Evolutionary conservation across 1,284 basidiomycete genomes (phyloP), one percentile per base, ranked within the genome.

Genomic region (Neonothopanus nambi): DNA sequence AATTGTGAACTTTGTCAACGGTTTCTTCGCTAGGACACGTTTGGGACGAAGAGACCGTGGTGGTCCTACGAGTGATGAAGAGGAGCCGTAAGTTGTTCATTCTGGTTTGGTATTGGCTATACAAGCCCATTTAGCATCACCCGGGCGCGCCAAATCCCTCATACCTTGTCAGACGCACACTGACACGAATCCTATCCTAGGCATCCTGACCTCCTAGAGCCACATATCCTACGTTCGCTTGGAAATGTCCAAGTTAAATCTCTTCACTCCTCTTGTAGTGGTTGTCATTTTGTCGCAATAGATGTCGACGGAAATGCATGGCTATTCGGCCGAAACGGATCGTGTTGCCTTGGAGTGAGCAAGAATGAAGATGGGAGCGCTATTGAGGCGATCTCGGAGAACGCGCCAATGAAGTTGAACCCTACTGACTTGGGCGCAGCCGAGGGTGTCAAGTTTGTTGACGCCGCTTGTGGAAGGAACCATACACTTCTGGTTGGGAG

Each of bases 141-240:
- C 15, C 52, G 42, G 24, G 48, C 51, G 26, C 36, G 55, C 40
- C 48, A 54, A 18, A 51, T 56, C 35, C 36, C 37, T 51, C 18
- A 45, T 55, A 35, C 48, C 30, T 40, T 37, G 5, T 11, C 28
- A 33, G 11, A 36, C 15, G 13, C 30, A 15, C 26, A 7, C n/a
- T 23, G 5, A 20, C 46, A 13, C 30, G 7, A 8, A 35, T 51
- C 13, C 41, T 51, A 1, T 21, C 62, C n/a, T n/a, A 77, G 74
- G 56, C 71, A 71, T 57, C 89, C 91, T 5, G 93, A 97, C 74
- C 79, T 98, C 4, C 79, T 86, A 43, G 81, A 88, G 67, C 93
- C 95, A 0, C 84, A 94, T 68, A 93, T 96, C 64, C 79, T 97
- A 36, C 90, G 95, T 50, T 91, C 91, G 0, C 76, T 98, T 23